Evolutionary conservation across 176 grass and related monocot species (phyloP), one percentile per base, ranked within the genome.

Genomic region (Eleusine coracana): DNA sequence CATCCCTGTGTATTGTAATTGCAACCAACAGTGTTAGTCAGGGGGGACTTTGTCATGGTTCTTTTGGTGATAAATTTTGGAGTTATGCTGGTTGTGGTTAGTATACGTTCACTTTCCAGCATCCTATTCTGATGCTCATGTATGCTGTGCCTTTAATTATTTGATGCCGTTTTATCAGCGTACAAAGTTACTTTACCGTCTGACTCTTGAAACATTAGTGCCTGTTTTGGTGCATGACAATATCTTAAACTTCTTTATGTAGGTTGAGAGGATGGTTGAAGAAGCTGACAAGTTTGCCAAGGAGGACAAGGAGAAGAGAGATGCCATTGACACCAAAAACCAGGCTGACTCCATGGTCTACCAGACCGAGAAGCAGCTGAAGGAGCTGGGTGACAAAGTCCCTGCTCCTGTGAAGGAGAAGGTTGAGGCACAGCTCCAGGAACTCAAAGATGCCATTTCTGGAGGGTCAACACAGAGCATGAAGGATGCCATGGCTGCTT

Each of bases 241-340:
- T 28, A 2, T 55, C 7, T 56, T 39, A 44, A 72, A 77, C 46
- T 37, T 10, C 39, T 6, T 46, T 44, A 0, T 89, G 14, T 84
- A 99, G 96, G 96, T 99, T 5, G 91, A 99, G 70, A 90, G 89
- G 86, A 99, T 99, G 96, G 93, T 99, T 63, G 68, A 86, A 74
- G 96, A 99, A 86, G 96, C 96, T 0, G 96, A 99, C 83, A 96
- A 82, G 76, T 99, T 92, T 65, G 89, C 96, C 28, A 93, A 93
- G 81, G 96, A 99, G 83, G 96, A 99, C 60, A 99, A 99, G 76
- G 91, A 99, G 87, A 99, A 92, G 69, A 95, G 96, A 91, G 96
- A 99, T 37, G 93, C 89, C 29, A 96, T 99, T 56, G 96, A 99
- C 80, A 93, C 96, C 10, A 99, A 99, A 82, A 99, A 99, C 86